phyloP scores from a whole-genome alignment of 805 yeast species.

The Wickerhamomyces rabaulensis region DNA sequence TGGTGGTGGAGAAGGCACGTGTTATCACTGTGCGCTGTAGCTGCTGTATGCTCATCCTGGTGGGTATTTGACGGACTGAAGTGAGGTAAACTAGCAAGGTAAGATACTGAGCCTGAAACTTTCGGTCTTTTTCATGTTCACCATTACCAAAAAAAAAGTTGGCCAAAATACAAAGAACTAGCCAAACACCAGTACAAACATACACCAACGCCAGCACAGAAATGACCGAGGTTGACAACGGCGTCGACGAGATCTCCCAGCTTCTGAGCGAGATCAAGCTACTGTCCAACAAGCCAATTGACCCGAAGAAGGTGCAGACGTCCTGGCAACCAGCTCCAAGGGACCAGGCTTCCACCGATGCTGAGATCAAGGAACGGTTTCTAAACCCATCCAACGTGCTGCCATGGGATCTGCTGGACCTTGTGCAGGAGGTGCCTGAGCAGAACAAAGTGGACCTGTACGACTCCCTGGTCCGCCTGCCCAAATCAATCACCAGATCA shows the following conservation, averaged over 20 bases:
- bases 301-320: neutral
- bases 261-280: neutral
- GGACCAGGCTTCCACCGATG: slow-evolving; percentile 4
- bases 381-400: slow-evolving; percentile 60
- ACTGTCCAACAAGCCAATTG: neutral
- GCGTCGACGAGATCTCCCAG: neutral
- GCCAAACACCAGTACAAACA: too few species aligned
- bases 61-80: neutral
- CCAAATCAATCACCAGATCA: slow-evolving; percentile 59
- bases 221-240: neutral
- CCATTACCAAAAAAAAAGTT: too few species aligned
- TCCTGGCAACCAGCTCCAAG: neutral
- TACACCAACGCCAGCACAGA: neutral
- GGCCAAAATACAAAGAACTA: neutral
- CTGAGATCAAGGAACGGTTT: slow-evolving; percentile 33
- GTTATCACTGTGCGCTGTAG: neutral
- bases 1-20: slow-evolving; percentile 7
- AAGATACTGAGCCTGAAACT: too few species aligned
- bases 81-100: too few species aligned
- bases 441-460: slow-evolving; percentile 21
- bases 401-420: slow-evolving; percentile 66
- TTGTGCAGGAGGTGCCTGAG: slow-evolving; percentile 54
- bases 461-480: slow-evolving; percentile 43
- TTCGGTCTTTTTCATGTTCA: neutral
- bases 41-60: neutral